These are phyloP conservation scores for Leptographium radiaticola DNA, from an alignment of 2,329 filamentous ascomycete species.

Conservation along the genomic window DNA sequence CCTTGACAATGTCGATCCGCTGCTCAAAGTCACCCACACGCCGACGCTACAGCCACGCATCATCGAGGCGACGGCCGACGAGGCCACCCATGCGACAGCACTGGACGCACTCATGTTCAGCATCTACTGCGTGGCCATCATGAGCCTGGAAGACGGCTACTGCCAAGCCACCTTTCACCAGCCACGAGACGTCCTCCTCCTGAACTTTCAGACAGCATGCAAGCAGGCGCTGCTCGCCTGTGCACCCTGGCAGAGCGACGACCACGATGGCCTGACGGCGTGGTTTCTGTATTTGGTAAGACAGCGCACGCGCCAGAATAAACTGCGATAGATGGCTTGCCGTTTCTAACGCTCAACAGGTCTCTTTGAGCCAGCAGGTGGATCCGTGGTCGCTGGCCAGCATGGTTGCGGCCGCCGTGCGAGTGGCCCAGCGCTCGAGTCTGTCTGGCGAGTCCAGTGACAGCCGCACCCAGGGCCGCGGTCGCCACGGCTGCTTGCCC, in stretches of 20 bases:
- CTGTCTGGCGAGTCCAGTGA: slow-evolving; percentile 31
- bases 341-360: slow-evolving; percentile 18
- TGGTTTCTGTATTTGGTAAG: slow-evolving; percentile 41
- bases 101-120: slow-evolving; percentile 45
- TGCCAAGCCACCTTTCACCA: slow-evolving; percentile 28
- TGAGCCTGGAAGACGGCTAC: slow-evolving; percentile 28
- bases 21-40: slow-evolving; percentile 45
- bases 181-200: slow-evolving; percentile 25
- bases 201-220: slow-evolving; percentile 14
- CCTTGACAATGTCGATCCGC: slow-evolving; percentile 42
- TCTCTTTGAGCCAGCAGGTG: slow-evolving; percentile 28
- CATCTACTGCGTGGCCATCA: slow-evolving; percentile 30
- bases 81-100: slow-evolving; percentile 22
- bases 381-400: slow-evolving; percentile 38
- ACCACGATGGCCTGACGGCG: slow-evolving; percentile 41
- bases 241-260: slow-evolving; percentile 32
- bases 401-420: slow-evolving; percentile 38
- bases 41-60: slow-evolving; percentile 40
- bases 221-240: slow-evolving; percentile 40
- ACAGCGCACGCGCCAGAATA: neutral
- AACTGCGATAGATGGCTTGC: neutral
- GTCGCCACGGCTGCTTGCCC: neutral
- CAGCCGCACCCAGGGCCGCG: slow-evolving; percentile 12
- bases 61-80: slow-evolving; percentile 32
- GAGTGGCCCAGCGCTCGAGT: slow-evolving; percentile 44